Evolutionary conservation across 2,329 filamentous ascomycete genomes (phyloP).

Genomic region (Diaporthe vexans): DNA sequence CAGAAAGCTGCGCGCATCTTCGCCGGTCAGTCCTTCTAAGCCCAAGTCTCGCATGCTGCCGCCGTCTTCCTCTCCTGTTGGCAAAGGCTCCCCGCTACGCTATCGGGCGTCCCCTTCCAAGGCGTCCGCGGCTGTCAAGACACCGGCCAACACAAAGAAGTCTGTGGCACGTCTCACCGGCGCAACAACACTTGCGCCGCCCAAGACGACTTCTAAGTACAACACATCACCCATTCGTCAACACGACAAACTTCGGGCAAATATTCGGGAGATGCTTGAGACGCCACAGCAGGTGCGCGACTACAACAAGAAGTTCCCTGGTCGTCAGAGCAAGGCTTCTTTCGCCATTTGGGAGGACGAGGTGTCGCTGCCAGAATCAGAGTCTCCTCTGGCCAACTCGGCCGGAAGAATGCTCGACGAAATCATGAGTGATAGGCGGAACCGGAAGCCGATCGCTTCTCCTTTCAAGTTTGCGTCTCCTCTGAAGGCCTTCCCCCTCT

Average conservation of each 20-base stretch:
- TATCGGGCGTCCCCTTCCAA: slow-evolving; percentile 39
- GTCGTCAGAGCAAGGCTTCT: slow-evolving; percentile 35
- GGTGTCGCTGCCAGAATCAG: slow-evolving; percentile 34
- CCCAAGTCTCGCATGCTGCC: slow-evolving; percentile 46
- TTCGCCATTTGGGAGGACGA: slow-evolving; percentile 41
- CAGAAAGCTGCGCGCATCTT: slow-evolving; percentile 90
- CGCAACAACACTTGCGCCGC: slow-evolving; percentile 38
- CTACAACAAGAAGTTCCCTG: slow-evolving; percentile 40
- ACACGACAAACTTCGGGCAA: slow-evolving; percentile 39
- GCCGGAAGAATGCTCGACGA: slow-evolving; percentile 42
- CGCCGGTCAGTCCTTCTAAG: slow-evolving; percentile 91
- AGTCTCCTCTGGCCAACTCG: slow-evolving; percentile 41
- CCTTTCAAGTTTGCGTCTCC: slow-evolving; percentile 38
- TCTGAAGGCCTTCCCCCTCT: slow-evolving; percentile 39
- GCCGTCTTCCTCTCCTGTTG: slow-evolving; percentile 40
- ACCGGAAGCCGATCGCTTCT: slow-evolving; percentile 36
- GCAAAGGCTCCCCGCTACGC: slow-evolving; percentile 38
- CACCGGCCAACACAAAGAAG: slow-evolving; percentile 37
- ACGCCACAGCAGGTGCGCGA: slow-evolving; percentile 41
- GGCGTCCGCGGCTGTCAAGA: slow-evolving; percentile 21
- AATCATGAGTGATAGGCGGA: slow-evolving; percentile 41
- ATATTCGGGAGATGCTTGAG: slow-evolving; percentile 41
- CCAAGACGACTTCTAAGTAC: slow-evolving; percentile 40
- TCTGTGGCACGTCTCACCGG: slow-evolving; percentile 28
- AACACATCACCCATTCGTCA: slow-evolving; percentile 42